Conservation (phyloP, 2,329 filamentous ascomycete species). For the Fusarium incarnatum region DNA sequence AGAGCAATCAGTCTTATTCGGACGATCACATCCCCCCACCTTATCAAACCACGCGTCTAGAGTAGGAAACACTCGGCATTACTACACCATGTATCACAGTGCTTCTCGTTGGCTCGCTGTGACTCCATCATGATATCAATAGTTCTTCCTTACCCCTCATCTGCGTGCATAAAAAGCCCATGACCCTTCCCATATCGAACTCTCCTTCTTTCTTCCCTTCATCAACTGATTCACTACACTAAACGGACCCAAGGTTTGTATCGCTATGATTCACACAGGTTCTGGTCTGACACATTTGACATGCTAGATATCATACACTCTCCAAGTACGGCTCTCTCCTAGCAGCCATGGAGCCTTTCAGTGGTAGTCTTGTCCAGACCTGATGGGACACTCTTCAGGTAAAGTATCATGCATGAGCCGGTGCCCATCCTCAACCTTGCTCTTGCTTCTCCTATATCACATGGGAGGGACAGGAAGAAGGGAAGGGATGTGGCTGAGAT, state of each 20-base stretch:
- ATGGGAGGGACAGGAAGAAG: slow-evolving; percentile 4
- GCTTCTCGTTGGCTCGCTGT: slow-evolving; percentile 31
- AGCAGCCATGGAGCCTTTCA: slow-evolving; percentile 52
- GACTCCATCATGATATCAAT: slow-evolving; percentile 40
- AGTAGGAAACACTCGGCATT: slow-evolving; percentile 29
- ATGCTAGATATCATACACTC: slow-evolving; percentile 39
- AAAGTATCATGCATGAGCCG: slow-evolving; percentile 71
- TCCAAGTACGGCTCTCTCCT: slow-evolving; percentile 45
- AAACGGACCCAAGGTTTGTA: slow-evolving; percentile 38
- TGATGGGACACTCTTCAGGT: slow-evolving; percentile 55
- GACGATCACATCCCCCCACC: slow-evolving; percentile 19
- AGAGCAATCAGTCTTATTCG: not conserved
- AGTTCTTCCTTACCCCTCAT: slow-evolving; percentile 39
- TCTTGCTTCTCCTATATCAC: not conserved
- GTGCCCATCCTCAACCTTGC: slow-evolving; percentile 57
- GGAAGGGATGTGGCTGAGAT: slow-evolving; percentile 70
- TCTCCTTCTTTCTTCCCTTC: slow-evolving; percentile 2
- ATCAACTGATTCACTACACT: slow-evolving; percentile 10
- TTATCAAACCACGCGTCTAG: slow-evolving; percentile 19
- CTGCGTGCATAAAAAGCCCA: slow-evolving; percentile 43
- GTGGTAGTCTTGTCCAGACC: slow-evolving; percentile 54
- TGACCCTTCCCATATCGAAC: not conserved
- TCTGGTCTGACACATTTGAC: slow-evolving; percentile 38
- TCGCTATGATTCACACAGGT: not conserved
- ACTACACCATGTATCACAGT: not conserved